Evolutionary conservation across 2,329 filamentous ascomycete genomes (phyloP).

Genomic region (Pseudogymnoascus sp.): DNA sequence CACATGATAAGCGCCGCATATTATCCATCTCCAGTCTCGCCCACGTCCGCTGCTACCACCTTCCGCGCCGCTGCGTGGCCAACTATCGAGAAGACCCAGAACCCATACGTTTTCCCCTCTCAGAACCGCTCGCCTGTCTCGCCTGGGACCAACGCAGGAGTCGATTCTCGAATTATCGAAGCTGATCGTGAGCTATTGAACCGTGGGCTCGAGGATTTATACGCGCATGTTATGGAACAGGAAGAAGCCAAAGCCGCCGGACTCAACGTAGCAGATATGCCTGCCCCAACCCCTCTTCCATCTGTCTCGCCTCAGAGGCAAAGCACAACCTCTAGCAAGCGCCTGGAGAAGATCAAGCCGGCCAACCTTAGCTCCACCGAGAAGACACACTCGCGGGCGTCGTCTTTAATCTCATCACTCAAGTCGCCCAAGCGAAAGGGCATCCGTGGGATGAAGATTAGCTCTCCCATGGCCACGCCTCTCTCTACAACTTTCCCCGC

Average conservation of each 20-base stretch:
- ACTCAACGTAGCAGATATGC: slow-evolving; percentile 38
- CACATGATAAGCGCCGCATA: slow-evolving; percentile 35
- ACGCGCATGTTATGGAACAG: slow-evolving; percentile 85
- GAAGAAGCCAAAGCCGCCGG: slow-evolving; percentile 60
- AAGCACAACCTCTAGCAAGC: slow-evolving; percentile 36
- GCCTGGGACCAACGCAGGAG: slow-evolving; percentile 50
- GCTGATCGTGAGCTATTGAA: slow-evolving; percentile 68
- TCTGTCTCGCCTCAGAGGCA: slow-evolving; percentile 23
- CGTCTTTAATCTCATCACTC: slow-evolving; percentile 53
- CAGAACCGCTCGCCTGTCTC: slow-evolving; percentile 15
- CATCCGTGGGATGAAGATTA: slow-evolving; percentile 45
- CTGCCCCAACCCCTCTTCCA: slow-evolving; percentile 25
- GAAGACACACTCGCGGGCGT: slow-evolving; percentile 47
- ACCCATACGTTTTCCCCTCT: slow-evolving; percentile 40
- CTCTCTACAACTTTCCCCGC: slow-evolving; percentile 51
- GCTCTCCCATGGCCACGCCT: slow-evolving; percentile 58
- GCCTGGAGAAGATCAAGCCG: slow-evolving; percentile 39
- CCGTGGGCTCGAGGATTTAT: slow-evolving; percentile 80
- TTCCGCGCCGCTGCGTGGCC: slow-evolving; percentile 43
- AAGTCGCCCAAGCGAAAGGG: slow-evolving; percentile 43
- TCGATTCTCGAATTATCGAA: slow-evolving; percentile 70
- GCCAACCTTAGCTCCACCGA: slow-evolving; percentile 33
- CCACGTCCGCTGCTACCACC: slow-evolving; percentile 24
- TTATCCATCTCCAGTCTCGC: slow-evolving; percentile 24
- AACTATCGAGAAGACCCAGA: slow-evolving; percentile 33